Evolutionary conservation across 805 yeast genomes (phyloP), one percentile per base, ranked within the genome.

Genomic region (Pichia deserticola): DNA sequence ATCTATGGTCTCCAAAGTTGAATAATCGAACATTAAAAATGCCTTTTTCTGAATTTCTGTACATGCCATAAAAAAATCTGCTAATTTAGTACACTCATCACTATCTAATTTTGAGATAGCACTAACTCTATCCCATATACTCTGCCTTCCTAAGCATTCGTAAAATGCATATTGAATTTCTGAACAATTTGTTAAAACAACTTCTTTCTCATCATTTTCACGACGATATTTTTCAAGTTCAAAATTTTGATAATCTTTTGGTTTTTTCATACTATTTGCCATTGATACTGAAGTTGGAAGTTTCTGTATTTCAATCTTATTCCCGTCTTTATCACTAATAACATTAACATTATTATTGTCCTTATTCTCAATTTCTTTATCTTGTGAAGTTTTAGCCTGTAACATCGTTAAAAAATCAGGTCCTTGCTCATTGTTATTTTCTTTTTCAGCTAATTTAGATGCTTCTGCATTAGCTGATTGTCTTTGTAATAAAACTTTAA

Each of bases 121-220:
- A 5, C 47, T 47, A 7, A 58, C 15, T 47, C 58, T 50, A 12
- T 54, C 53, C 38, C 60, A 45, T 3, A 54, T 45, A 27, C 55
- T 52, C 34, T 58, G 58, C 15, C 47, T 42, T 29, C 49, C 51
- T 13, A 62, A 51, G 53, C 71, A 67, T 15, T 60, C 54, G 29
- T 62, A 51, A 44, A 61, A 65, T 35, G 42, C 40, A n/a, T 52
- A 43, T 42, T 64, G 68, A 5, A 65, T 52, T 47, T 67, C 72
- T 12, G 69, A 56, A 48, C 72, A 68, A 49, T 68, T 68, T 11
- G 60, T 58, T 5, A 59, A 49, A 1, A 65, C 61, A 3, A 66
- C 60, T 49, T 64, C 67, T 15, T 55, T 54, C 10, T 57, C 43
- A 3, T 61, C 57, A 44, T 64, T 57, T 30, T 57, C 57, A 30